These are phyloP conservation scores for Domatiomyces catenatus DNA, from an alignment of 2,329 filamentous ascomycete genomes.

Conservation along the genomic window DNA sequence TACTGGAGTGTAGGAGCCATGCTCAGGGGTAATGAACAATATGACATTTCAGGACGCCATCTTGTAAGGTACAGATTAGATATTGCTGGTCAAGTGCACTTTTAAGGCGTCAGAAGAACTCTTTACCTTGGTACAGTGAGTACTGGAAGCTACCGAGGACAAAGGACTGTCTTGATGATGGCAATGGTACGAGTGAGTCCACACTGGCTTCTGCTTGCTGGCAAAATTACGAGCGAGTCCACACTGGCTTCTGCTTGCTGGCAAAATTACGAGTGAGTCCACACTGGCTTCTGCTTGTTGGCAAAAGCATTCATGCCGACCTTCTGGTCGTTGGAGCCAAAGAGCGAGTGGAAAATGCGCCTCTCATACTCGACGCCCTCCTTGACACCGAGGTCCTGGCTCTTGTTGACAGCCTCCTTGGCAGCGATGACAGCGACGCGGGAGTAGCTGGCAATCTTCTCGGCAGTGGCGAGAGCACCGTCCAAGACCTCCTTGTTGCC, in stretches of 20 bases:
- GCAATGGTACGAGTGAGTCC: too few species aligned
- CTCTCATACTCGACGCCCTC: slow-evolving; percentile 94
- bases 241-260: too few species aligned
- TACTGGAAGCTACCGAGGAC: too few species aligned
- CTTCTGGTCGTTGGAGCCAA: slow-evolving; percentile 93
- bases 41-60: too few species aligned
- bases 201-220: too few species aligned
- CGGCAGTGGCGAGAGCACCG: slow-evolving; percentile 65
- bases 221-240: too few species aligned
- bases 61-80: too few species aligned
- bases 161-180: neutral
- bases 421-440: slow-evolving; percentile 73
- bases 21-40: too few species aligned
- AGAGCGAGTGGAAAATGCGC: slow-evolving; percentile 79
- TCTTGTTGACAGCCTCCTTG: slow-evolving; percentile 99
- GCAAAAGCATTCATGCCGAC: slow-evolving; percentile 93
- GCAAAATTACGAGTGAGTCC: slow-evolving; percentile 55
- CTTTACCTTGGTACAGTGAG: too few species aligned
- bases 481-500: slow-evolving; percentile 70
- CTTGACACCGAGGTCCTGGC: slow-evolving; percentile 71
- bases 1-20: too few species aligned
- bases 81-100: too few species aligned
- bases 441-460: slow-evolving; percentile 76
- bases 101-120: too few species aligned
- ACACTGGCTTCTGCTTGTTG: slow-evolving; percentile 84